Base-by-base conservation (phyloP, 2,329 filamentous ascomycete genomes). In the Pyrenophora teres region DNA sequence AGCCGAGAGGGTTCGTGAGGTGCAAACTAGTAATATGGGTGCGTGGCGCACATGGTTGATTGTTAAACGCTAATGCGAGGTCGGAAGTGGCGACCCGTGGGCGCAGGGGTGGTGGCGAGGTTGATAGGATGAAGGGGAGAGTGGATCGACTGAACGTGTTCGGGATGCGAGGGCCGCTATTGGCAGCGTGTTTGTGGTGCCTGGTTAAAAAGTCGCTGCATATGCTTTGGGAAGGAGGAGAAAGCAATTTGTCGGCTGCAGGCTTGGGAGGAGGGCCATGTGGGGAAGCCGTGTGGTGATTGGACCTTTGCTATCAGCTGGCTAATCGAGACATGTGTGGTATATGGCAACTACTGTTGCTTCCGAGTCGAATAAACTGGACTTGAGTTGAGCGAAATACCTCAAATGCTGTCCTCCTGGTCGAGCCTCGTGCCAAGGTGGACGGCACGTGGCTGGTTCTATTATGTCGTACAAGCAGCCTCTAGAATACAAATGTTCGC, bases 401-500 rank as follows among this genome's bases (percentile, higher is more conserved):
- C 27, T 30, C 27, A 30, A 30, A 9, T 30, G 27, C 10, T 10
- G 27, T 30, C 27, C 27, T 30, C 7, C 27, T 30, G 27, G 12
- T 12, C 9, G 27, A 30, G 27, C 27, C 27, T 30, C 27, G 27
- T 30, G 27, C 27, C 27, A 30, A 30, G 27, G 4, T 30, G 27
- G 10, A 8, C 27, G 27, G 27, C 27, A 30, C 27, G 9, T 30
- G 27, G 27, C 27, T 30, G 27, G 23, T 30, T 30, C 12, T n/a
- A 2, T 39, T 36, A 25, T 43, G 48, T 48, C 15, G 9, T 52
- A 52, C 44, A 48, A n/a, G 18, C 21, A 19, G 16, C 33, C 23
- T 25, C 50, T 53, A 73, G 52, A 73, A 72, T 23, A 71, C 71
- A 59, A 74, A 74, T 1, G 63, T 71, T 40, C 66, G 62, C 27